These are phyloP conservation scores for Amylocarpus encephaloides DNA, from an alignment of 2,329 filamentous ascomycete genomes.

Conservation along the genomic window DNA sequence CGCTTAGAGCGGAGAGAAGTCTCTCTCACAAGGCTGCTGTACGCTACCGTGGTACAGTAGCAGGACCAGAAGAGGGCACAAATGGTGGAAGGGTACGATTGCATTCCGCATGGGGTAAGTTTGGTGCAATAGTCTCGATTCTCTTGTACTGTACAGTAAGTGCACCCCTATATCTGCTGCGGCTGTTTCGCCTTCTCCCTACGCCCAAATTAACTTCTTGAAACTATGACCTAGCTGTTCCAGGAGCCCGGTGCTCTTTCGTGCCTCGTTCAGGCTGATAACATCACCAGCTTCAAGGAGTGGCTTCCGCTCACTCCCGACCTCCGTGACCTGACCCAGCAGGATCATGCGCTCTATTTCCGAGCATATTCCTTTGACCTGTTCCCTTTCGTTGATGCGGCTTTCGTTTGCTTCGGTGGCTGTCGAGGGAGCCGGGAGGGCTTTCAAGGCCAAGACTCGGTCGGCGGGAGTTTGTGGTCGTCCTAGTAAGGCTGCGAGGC, in stretches of 20 bases:
- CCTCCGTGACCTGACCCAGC: conserved; percentile 36
- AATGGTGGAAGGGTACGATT: too few relatives aligned
- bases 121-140: too few relatives aligned
- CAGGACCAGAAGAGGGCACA: too few relatives aligned
- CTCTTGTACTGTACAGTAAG: too few relatives aligned
- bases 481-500: conserved; percentile 14
- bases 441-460: conserved; percentile 49
- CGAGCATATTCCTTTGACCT: conserved; percentile 51
- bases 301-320: conserved; percentile 34
- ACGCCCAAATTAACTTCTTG: conserved; percentile 87
- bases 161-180: too few relatives aligned
- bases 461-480: conserved; percentile 16
- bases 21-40: too few relatives aligned
- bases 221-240: conserved; percentile 85
- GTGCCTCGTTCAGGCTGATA: conserved; percentile 78
- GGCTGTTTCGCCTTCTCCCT: neutral
- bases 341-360: conserved; percentile 68
- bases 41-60: too few relatives aligned
- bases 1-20: too few relatives aligned
- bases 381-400: conserved; percentile 29
- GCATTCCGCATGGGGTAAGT: too few relatives aligned
- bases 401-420: conserved; percentile 23
- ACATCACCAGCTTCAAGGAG: conserved; percentile 61
- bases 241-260: conserved; percentile 75
- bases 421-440: conserved; percentile 42